A percentile compares a stretch with the other conserved stretches of the same genome.
Evolutionary conservation across 169 alveolate species (phyloP).

Genomic region (Plasmodium coatneyi): DNA sequence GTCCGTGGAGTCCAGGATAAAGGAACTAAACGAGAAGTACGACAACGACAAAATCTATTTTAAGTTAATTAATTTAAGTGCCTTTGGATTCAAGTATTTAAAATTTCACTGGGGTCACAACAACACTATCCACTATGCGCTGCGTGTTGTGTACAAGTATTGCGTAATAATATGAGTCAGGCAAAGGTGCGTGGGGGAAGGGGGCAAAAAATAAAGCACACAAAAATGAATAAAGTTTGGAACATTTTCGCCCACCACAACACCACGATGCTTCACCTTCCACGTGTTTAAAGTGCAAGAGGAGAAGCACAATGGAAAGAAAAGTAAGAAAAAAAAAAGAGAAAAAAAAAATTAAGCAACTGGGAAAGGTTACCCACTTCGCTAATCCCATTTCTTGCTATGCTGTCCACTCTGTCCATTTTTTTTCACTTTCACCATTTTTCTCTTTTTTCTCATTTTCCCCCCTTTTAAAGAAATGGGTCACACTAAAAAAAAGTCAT

Average conservation of each 20-base stretch:
- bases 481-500: neutral
- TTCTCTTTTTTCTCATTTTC: too few species aligned
- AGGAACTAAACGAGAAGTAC: conserved; percentile 27
- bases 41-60: conserved; percentile 40
- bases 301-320: too few species aligned
- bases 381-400: neutral
- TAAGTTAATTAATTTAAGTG: conserved; percentile 53
- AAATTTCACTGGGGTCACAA: neutral
- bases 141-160: conserved; percentile 39
- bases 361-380: neutral
- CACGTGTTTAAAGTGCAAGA: too few species aligned
- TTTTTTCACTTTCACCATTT: neutral
- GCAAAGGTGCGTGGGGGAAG: neutral
- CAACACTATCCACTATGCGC: conserved; percentile 7
- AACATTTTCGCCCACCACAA: neutral
- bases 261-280: neutral
- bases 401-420: neutral
- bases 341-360: neutral
- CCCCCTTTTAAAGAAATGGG: neutral
- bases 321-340: too few species aligned
- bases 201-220: neutral
- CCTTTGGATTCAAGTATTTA: conserved; percentile 42
- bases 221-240: neutral
- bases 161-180: conserved; percentile 12
- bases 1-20: conserved; percentile 18